These are phyloP conservation scores for Termitomyces sp. DNA, from an alignment of 768 basidiomycete species.

Conservation along the genomic window DNA sequence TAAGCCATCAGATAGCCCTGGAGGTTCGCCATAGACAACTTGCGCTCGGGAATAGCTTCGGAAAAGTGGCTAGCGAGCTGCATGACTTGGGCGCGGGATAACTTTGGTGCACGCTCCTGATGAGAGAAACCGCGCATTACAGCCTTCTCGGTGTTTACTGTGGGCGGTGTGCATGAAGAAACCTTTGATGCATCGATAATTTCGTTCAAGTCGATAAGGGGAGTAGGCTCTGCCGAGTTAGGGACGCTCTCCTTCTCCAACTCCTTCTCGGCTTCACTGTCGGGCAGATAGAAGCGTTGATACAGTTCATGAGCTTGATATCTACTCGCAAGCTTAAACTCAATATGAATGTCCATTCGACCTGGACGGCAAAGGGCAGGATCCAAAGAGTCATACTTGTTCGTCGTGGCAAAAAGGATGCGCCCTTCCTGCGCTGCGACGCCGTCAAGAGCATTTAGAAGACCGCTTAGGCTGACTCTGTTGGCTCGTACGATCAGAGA, in stretches of 20 bases:
- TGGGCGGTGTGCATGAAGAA: not conserved
- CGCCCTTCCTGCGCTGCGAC: constrained; percentile 80
- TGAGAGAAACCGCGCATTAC: constrained; percentile 21
- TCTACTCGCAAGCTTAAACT: constrained; percentile 69
- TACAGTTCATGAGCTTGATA: constrained; percentile 66
- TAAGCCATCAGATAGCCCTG: constrained; percentile 65
- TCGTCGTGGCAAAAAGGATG: constrained; percentile 74
- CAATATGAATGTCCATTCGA: constrained; percentile 74
- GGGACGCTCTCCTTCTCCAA: constrained; percentile 13
- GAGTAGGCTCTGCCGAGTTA: constrained; percentile 7
- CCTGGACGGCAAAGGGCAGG: constrained; percentile 73
- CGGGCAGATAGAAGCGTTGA: constrained; percentile 61
- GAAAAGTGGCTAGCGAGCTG: constrained; percentile 54
- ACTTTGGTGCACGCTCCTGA: constrained; percentile 28
- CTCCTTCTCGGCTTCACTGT: constrained; percentile 16
- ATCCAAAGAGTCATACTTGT: constrained; percentile 65
- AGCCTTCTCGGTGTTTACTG: constrained; percentile 8
- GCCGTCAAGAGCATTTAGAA: constrained; percentile 77
- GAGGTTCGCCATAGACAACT: constrained; percentile 43
- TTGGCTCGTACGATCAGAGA: not conserved
- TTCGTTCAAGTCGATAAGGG: constrained; percentile 2
- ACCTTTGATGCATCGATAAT: not conserved
- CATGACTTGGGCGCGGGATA: constrained; percentile 33
- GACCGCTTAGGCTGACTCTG: constrained; percentile 62
- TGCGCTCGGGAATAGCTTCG: constrained; percentile 40